phyloP scores from a whole-genome alignment of 257 asterid species.

The Solanum infundibuliforme region DNA sequence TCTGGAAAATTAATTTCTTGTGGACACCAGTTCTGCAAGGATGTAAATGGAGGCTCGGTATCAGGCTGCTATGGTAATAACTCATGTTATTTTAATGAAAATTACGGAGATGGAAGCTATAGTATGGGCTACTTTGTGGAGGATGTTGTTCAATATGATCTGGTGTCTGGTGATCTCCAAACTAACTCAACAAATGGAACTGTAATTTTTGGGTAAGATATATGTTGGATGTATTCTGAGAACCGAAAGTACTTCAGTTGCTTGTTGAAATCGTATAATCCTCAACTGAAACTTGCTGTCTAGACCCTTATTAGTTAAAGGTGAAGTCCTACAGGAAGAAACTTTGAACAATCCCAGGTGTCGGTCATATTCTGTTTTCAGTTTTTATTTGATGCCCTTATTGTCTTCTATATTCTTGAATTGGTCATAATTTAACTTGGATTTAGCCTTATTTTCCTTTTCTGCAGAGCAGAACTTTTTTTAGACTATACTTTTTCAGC shows the following conservation, averaged over 20 bases:
- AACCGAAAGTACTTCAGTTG: not conserved
- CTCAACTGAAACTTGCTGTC: not conserved
- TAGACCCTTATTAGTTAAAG: not conserved
- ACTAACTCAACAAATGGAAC: conserved; percentile 84
- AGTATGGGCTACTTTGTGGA: conserved; percentile 93
- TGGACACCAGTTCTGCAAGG: conserved; percentile 52
- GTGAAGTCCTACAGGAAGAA: not conserved
- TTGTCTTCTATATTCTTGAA: not conserved
- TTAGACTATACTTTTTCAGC: not conserved
- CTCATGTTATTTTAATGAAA: conserved; percentile 79
- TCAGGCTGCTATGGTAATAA: conserved; percentile 58
- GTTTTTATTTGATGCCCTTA: not conserved
- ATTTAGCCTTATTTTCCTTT: not conserved
- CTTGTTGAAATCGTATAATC: not conserved
- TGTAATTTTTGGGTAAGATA: conserved; percentile 87
- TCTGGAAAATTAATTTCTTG: conserved; percentile 65
- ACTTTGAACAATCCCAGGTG: not conserved
- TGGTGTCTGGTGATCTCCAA: conserved; percentile 90
- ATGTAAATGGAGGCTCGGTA: conserved; percentile 39
- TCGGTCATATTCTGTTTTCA: not conserved
- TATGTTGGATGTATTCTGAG: not conserved
- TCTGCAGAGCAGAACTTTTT: not conserved
- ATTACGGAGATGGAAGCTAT: conserved; percentile 88
- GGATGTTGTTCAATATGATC: conserved; percentile 84
- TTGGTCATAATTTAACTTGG: not conserved